Evolutionary conservation across 2,329 filamentous ascomycete species (phyloP), one percentile per base, ranked within the genome.

Genomic region (Scedosporium dehoogii): DNA sequence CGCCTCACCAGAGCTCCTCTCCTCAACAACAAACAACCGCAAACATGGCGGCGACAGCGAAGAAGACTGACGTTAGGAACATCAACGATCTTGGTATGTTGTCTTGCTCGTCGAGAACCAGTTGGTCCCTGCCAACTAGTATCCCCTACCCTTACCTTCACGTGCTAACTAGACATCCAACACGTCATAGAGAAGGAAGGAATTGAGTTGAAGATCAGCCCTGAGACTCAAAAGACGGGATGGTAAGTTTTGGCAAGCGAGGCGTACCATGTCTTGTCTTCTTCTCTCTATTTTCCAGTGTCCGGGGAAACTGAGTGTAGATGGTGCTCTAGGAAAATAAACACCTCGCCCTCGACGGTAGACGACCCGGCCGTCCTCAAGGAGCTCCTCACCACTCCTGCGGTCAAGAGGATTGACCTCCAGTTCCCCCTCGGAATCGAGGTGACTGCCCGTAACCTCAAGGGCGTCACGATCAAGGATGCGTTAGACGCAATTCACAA

Each of bases 381-480:
- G 79, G 86, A 92, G 74, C 79, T 82, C 65, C 85, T 97, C 68
- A 88, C 90, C 69, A 87, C 79, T 65, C 93, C 93, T 58, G 87
- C 89, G 41, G 85, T 97, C 75, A 96, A 94, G 84, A 93, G 91
- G 80, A 93, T 97, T 76, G 92, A 96, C 76, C 82, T 97, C 57
- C 86, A 92, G 77, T 96, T 96, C 82, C 90, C 91, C 16, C 81
- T 96, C 61, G 93, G 93, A 60, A 84, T 94, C 62, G 87, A 93
- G 72, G 90, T 97, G 68, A 90, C 89, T 38, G 93, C 92, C 72
- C 85, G 93, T 71, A 97, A 97, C 78, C 79, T 92, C 70, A 93
- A 92, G 76, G 93, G 93, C 63, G 92, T 97, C 68, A 97, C 93
- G 63, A 93, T 97, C 82, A 97, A 97, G 81, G 93, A 97, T 76